Base-by-base conservation (phyloP, 2,329 filamentous ascomycete species). In the Orbilia brochopaga region DNA sequence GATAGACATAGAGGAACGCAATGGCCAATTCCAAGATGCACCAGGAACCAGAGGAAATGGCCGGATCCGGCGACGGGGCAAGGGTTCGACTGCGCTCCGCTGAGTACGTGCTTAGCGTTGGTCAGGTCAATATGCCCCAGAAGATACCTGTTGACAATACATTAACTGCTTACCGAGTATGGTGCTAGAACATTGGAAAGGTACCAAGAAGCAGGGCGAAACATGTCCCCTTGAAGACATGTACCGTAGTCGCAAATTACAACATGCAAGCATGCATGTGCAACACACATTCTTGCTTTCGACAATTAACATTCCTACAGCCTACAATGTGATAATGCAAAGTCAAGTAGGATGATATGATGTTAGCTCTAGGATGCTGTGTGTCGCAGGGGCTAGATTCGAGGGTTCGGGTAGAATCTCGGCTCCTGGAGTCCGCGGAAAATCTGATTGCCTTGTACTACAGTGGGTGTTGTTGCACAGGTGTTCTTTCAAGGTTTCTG, bases 41-140 rank as follows among this genome's bases (percentile, higher is more conserved):
- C 46, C 58, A 69, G 58, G 65, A 63, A 69, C 65, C 58, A 42
- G 37, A 17, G 15, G n/a, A 62, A 54, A 50, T 58, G 58, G 46
- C 65, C 58, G 58, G 58, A 69, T 69, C 65, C 65, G 65, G 65
- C 65, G 65, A 69, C 60, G 44, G 54, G 35, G 57, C 40, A 52
- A 62, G 53, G 52, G 61, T 61, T 69, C 64, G 15, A 32, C 2
- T 21, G 35, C 35, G 17, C 30, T 59, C 54, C 54, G 46, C 62
- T 46, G 58, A 59, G 62, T 24, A 50, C 32, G 40, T 59, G 8
- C 27, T 32, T 32, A 32, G n/a, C n/a, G n/a, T n/a, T n/a, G n/a
- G n/a, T n/a, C n/a, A n/a, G n/a, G n/a, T n/a, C n/a, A n/a, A n/a
- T n/a, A n/a, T n/a, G n/a, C n/a, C n/a, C n/a, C n/a, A n/a, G n/a